phyloP scores from a whole-genome alignment of 129 eudicot species.

The Tagetes erecta region DNA sequence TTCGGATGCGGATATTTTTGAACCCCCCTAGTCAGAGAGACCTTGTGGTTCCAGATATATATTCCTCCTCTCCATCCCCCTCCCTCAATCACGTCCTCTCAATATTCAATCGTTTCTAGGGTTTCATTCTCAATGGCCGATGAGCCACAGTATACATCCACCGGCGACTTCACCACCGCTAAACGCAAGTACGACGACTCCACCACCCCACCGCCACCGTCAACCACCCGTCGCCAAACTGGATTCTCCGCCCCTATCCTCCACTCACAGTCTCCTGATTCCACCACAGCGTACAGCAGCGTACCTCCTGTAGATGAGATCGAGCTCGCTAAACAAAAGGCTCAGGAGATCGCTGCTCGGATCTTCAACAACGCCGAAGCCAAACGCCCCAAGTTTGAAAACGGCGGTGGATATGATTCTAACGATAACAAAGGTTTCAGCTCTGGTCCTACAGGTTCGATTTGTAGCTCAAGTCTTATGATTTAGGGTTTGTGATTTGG shows the following conservation, averaged over 20 bases:
- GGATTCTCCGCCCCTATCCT: constrained; percentile 77
- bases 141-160: constrained; percentile 55
- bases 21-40: no score
- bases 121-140: constrained; percentile 70
- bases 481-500: constrained; percentile 19
- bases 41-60: background rate
- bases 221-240: constrained; percentile 54
- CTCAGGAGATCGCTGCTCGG: constrained; percentile 77
- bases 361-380: constrained; percentile 62
- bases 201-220: constrained; percentile 50
- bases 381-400: constrained; percentile 79
- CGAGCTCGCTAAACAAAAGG: constrained; percentile 65
- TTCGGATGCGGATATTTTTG: no score
- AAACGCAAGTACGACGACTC: constrained; percentile 90
- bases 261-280: constrained; percentile 52
- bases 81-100: constrained; percentile 21
- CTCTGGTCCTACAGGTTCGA: constrained; percentile 50
- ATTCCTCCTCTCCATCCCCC: background rate
- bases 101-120: constrained; percentile 37
- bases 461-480: constrained; percentile 15
- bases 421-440: constrained; percentile 43
- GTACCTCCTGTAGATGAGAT: constrained; percentile 56
- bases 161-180: constrained; percentile 40
- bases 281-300: constrained; percentile 47
- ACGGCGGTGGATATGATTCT: constrained; percentile 63